Conservation (phyloP, 176 grass and related monocot genomes). For the Cenchrus fungigraminus region DNA sequence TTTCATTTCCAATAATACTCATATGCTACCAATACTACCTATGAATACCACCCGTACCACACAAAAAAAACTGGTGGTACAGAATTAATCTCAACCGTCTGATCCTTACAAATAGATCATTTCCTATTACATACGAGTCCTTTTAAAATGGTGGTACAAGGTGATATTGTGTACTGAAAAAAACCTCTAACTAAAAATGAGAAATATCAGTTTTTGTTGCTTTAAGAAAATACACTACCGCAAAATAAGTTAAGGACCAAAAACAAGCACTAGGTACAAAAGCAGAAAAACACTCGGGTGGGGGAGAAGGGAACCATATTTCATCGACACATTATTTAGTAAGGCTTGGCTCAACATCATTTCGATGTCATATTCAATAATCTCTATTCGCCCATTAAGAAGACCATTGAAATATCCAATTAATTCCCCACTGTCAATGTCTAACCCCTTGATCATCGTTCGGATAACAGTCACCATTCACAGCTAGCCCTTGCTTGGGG, state of each 20-base stretch:
- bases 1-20: no score
- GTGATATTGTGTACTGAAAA: no score
- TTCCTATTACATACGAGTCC: no score
- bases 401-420: slow-evolving; percentile 29
- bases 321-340: slow-evolving; percentile 26
- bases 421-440: slow-evolving; percentile 12
- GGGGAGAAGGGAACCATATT: slow-evolving; percentile 23
- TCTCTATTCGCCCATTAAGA: slow-evolving; percentile 34
- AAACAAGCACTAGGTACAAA: slow-evolving; percentile 11
- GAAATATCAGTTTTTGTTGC: background rate
- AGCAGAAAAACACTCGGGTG: slow-evolving; percentile 8
- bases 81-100: no score
- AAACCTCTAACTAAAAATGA: background rate
- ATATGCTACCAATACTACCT: no score
- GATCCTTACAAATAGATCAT: no score
- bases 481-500: background rate
- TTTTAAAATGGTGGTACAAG: no score
- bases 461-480: slow-evolving; percentile 3
- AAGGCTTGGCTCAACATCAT: slow-evolving; percentile 33
- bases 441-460: slow-evolving; percentile 6
- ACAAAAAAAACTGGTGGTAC: no score
- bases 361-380: slow-evolving; percentile 39
- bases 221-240: background rate
- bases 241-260: background rate
- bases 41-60: no score